Percentiles rank a stretch among this genome's conserved stretches.
phyloP scores from a whole-genome alignment of 345 rosid species.

The Mallotus nudiflorus region DNA sequence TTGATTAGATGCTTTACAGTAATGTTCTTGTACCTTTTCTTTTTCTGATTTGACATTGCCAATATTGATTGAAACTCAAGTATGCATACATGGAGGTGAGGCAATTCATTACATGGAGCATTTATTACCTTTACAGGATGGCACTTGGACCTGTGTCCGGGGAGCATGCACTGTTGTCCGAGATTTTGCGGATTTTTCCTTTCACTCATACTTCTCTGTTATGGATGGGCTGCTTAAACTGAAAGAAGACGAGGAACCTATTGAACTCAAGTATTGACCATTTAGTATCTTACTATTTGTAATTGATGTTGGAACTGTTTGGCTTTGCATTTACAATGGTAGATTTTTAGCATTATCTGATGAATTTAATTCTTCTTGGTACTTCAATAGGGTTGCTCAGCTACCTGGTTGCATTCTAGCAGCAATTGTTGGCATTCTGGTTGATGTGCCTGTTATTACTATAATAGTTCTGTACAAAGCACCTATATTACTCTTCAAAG shows the following conservation, averaged over 20 bases:
- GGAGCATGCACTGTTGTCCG: constrained; percentile 29
- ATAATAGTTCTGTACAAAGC: constrained; percentile 20
- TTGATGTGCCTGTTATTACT: constrained; percentile 23
- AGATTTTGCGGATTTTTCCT: constrained; percentile 27
- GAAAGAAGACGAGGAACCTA: constrained; percentile 22
- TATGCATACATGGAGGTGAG: not conserved
- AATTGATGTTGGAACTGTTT: too few relatives aligned
- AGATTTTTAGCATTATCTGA: not conserved
- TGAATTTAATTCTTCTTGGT: not conserved
- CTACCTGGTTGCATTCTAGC: constrained; percentile 25
- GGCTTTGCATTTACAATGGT: too few relatives aligned
- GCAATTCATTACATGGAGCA: not conserved
- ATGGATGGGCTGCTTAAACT: constrained; percentile 27
- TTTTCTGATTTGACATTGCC: not conserved
- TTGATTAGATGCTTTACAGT: constrained; percentile 12
- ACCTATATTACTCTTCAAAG: constrained; percentile 27
- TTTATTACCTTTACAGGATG: constrained; percentile 16
- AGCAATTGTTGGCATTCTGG: constrained; percentile 18
- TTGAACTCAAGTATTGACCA: constrained; percentile 22
- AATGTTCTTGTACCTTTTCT: not conserved
- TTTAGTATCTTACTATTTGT: not conserved
- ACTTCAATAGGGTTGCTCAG: constrained; percentile 14
- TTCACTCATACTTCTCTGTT: constrained; percentile 28
- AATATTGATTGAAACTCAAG: not conserved
- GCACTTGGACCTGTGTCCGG: constrained; percentile 22